Evolutionary conservation across 805 yeast species (phyloP).

Genomic region (Kregervanrija fluxuum): DNA sequence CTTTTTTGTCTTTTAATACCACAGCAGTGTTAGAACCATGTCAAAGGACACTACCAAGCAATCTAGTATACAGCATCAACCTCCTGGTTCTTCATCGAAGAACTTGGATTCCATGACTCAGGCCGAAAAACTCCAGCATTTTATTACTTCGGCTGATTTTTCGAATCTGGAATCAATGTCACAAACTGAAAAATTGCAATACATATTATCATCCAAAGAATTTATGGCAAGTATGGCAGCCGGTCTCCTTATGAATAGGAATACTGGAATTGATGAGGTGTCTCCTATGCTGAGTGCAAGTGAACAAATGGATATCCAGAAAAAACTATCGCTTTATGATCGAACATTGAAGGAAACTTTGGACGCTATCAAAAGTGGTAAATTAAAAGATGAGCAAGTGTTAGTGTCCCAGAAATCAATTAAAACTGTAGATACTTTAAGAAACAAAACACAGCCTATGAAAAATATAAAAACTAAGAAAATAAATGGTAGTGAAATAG

Average conservation of each 20-base stretch:
- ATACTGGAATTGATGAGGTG: background rate
- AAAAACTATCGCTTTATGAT: slow-evolving; percentile 14
- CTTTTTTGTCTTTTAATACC: no score
- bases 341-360: slow-evolving; percentile 15
- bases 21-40: no score
- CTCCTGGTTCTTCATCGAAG: no score
- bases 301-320: slow-evolving; percentile 11
- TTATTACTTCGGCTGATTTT: slow-evolving; percentile 5
- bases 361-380: slow-evolving; percentile 12
- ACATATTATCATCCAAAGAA: slow-evolving; percentile 12
- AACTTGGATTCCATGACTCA: background rate
- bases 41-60: no score
- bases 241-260: background rate
- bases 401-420: slow-evolving; percentile 1
- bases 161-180: slow-evolving; percentile 10
- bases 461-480: no score
- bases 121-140: slow-evolving; percentile 6
- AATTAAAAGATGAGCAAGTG: slow-evolving; percentile 5
- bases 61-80: no score
- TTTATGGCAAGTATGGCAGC: slow-evolving; percentile 9
- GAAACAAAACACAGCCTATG: no score
- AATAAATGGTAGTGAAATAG: no score
- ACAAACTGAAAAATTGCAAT: slow-evolving; percentile 12
- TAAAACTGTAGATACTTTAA: no score
- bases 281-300: slow-evolving; percentile 6